Evolutionary conservation across 148 eudicot genomes (phyloP), one percentile per base, ranked within the genome.

Genomic region (Agrostemma githago): DNA sequence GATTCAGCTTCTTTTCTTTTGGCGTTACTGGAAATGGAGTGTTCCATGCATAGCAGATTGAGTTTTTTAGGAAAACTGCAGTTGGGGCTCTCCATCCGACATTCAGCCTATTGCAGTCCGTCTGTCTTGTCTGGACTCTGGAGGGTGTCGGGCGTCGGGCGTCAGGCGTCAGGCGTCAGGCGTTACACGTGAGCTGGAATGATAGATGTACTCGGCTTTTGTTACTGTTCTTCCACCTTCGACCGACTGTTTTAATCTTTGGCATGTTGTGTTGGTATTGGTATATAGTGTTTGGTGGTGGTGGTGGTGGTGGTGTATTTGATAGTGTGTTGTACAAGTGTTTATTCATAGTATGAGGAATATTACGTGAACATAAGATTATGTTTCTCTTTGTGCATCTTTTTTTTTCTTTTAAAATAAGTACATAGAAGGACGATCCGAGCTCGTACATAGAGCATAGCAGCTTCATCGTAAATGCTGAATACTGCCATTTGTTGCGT

Each of bases 1-100:
- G 74, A 58, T 69, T 53, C 39, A 34, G 74, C 70, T 79, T 70
- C 74, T 17, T 17, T 74, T 58, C 40, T 74, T 79, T 79, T 69
- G 15, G 39, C 37, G 40, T 39, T 16, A 44, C n/a, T 64, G 72
- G 73, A 37, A 57, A 70, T 44, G 63, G 38, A 68, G 54, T 60
- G 73, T 61, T 51, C 34, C 70, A 51, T 21, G 41, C 26, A 58
- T 51, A 69, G 72, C 72, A 43, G 38, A 17, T 51, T 17, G 37
- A 43, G 43, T 67, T 67, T 67, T 42, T 6, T 16, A 26, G 34
- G 46, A 40, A 17, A 67, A 43, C 71, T 67, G 71, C 54, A 42
- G n/a, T n/a, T 67, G 37, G 71, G 3, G 11, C 38, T 46, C 44
- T 65, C 38, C 48, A 37, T 16, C 12, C 44, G 37, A 37, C 40